A percentile compares a stretch with the other conserved stretches of the same genome.
These are phyloP conservation scores for Boletales sp. DNA, from an alignment of 768 basidiomycete genomes.

Conservation along the genomic window DNA sequence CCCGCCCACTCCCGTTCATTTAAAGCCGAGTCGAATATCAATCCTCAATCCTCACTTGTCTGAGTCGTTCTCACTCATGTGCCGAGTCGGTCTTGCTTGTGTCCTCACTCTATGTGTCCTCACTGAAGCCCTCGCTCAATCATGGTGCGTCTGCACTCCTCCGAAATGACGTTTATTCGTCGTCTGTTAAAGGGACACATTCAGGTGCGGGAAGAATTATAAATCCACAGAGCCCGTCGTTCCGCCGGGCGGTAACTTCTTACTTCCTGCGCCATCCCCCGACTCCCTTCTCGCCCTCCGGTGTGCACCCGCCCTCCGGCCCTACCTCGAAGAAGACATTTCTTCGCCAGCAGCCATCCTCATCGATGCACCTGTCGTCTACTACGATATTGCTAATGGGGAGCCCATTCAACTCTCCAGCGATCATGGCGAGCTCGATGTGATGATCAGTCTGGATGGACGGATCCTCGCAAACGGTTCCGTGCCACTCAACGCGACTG, in stretches of 20 bases:
- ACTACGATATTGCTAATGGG: conserved; percentile 44
- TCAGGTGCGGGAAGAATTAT: conserved; percentile 59
- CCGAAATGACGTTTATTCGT: not conserved
- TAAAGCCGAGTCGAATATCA: not conserved
- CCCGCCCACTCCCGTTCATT: not conserved
- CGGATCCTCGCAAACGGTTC: conserved; percentile 37
- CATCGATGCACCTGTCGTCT: conserved; percentile 50
- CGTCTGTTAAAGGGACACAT: not conserved
- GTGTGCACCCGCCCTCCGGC: conserved; percentile 55
- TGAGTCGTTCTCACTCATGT: conserved; percentile 7
- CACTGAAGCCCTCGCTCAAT: conserved; percentile 19
- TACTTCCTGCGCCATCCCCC: conserved; percentile 33
- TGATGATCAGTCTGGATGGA: conserved; percentile 47
- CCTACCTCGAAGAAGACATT: conserved; percentile 55
- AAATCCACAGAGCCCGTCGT: conserved; percentile 39
- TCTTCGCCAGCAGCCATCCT: conserved; percentile 42
- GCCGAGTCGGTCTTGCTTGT: conserved; percentile 2
- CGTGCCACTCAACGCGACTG: conserved; percentile 52
- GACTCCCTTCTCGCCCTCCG: conserved; percentile 53
- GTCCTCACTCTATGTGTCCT: conserved; percentile 12
- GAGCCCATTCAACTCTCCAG: conserved; percentile 34
- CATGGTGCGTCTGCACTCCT: conserved; percentile 21
- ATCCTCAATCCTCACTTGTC: not conserved
- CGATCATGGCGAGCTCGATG: conserved; percentile 26
- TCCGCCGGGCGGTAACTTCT: conserved; percentile 51